These are phyloP conservation scores for Aspergillus neoniger DNA, from an alignment of 2,329 filamentous ascomycete species.

Conservation along the genomic window DNA sequence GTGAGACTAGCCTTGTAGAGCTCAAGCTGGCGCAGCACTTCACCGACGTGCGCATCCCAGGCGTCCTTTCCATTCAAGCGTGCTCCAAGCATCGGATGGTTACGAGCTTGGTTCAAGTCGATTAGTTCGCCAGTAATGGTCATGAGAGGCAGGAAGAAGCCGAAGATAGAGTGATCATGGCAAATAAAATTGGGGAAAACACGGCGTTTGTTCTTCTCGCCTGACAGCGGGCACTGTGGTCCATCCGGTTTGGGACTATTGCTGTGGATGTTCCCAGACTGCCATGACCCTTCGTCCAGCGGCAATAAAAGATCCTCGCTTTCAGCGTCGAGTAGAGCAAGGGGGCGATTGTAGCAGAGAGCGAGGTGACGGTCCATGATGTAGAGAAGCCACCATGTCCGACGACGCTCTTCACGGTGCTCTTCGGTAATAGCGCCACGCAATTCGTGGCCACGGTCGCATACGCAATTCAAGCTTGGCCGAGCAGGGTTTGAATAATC, in stretches of 20 bases:
- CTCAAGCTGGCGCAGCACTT: slow-evolving; percentile 78
- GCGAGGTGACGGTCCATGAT: slow-evolving; percentile 88
- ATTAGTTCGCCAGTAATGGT: slow-evolving; percentile 89
- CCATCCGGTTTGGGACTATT: slow-evolving; percentile 47
- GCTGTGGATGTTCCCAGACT: slow-evolving; percentile 74
- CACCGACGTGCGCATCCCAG: slow-evolving; percentile 76
- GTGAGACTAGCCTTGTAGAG: slow-evolving; percentile 76
- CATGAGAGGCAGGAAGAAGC: slow-evolving; percentile 93
- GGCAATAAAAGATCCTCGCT: slow-evolving; percentile 81
- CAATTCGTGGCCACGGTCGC: slow-evolving; percentile 29
- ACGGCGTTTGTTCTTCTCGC: slow-evolving; percentile 49
- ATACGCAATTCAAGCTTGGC: slow-evolving; percentile 39
- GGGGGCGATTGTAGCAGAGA: slow-evolving; percentile 85
- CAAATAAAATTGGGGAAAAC: slow-evolving; percentile 82
- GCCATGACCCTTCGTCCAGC: slow-evolving; percentile 85
- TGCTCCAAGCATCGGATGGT: slow-evolving; percentile 80
- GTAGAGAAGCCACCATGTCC: slow-evolving; percentile 93
- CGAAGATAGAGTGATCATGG: slow-evolving; percentile 84
- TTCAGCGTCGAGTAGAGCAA: slow-evolving; percentile 84
- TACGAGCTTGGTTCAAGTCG: slow-evolving; percentile 83
- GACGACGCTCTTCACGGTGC: slow-evolving; percentile 81
- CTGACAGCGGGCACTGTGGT: slow-evolving; percentile 37
- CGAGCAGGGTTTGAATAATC: slow-evolving; percentile 42
- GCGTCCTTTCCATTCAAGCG: slow-evolving; percentile 71
- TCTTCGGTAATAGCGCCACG: slow-evolving; percentile 65